Conservation (phyloP, 1,139 yeast species). For the Casaregolazyma suthepensis region DNA sequence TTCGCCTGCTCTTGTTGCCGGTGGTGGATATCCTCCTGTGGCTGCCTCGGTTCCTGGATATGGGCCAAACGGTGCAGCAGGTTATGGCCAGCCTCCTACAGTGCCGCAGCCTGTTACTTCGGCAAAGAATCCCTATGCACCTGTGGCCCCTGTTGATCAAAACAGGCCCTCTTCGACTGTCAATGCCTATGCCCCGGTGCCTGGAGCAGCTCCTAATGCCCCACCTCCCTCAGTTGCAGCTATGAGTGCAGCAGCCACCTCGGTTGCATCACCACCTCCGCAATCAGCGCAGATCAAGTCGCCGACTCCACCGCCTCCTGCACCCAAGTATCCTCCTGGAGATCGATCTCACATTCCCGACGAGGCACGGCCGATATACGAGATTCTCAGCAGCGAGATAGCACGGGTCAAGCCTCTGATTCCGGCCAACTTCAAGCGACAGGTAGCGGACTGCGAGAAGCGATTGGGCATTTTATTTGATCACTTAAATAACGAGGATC, state of each 20-base stretch:
- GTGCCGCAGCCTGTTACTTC: slow-evolving; percentile 11
- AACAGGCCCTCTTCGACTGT: slow-evolving; percentile 24
- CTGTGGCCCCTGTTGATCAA: slow-evolving; percentile 16
- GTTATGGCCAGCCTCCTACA: slow-evolving; percentile 1
- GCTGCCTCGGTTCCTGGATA: slow-evolving; percentile 31
- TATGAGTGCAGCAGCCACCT: slow-evolving; percentile 18
- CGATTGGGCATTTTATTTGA: slow-evolving; percentile 72
- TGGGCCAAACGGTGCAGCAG: slow-evolving; percentile 17
- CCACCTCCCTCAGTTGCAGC: slow-evolving; percentile 17
- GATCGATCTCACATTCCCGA: slow-evolving; percentile 67
- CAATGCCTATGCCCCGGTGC: slow-evolving; percentile 30
- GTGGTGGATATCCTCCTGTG: slow-evolving; percentile 19
- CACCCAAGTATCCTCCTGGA: slow-evolving; percentile 56
- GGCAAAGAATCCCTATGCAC: slow-evolving; percentile 24
- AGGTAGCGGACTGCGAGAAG: slow-evolving; percentile 74
- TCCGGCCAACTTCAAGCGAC: slow-evolving; percentile 70
- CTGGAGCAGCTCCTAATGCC: slow-evolving; percentile 12
- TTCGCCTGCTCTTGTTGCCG: background rate
- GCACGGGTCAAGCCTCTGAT: slow-evolving; percentile 63
- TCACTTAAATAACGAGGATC: slow-evolving; percentile 70
- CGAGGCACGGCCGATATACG: slow-evolving; percentile 52
- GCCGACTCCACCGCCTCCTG: slow-evolving; percentile 28
- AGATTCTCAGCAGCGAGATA: slow-evolving; percentile 48
- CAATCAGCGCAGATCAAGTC: slow-evolving; percentile 18
- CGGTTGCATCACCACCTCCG: slow-evolving; percentile 20